Conservation (phyloP, 345 rosid species). For the Salix caprea region DNA sequence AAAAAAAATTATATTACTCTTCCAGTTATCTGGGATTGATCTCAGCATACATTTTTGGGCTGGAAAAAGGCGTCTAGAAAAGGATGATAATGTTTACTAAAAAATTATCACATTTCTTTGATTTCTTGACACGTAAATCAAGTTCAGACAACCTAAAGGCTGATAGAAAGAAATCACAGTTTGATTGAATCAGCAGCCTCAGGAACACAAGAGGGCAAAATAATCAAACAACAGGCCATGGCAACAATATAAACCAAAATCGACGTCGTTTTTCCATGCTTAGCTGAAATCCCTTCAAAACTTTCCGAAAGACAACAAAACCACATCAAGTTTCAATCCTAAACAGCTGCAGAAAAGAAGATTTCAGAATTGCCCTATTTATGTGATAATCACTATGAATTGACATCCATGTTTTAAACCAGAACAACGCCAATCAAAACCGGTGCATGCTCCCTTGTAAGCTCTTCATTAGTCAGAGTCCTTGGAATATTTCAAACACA, state of each 20-base stretch:
- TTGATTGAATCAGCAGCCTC: background rate
- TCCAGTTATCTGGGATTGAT: background rate
- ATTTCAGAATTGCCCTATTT: background rate
- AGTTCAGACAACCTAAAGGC: background rate
- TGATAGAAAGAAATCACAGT: background rate
- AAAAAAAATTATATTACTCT: too few species aligned
- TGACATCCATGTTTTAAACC: background rate
- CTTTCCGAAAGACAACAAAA: background rate
- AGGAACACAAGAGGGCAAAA: background rate
- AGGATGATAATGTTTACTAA: too few species aligned
- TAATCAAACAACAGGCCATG: too few species aligned
- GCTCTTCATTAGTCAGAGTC: slow-evolving; percentile 49
- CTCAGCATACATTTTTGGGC: background rate
- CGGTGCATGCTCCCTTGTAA: slow-evolving; percentile 56
- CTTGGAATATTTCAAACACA: slow-evolving; percentile 84
- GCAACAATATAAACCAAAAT: background rate
- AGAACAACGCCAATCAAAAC: background rate
- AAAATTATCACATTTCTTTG: background rate
- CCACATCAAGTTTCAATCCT: background rate
- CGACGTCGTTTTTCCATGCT: background rate
- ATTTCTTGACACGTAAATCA: background rate
- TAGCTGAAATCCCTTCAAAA: background rate
- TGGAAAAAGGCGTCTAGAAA: background rate
- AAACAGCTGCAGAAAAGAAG: background rate
- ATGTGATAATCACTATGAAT: background rate